Evolutionary conservation across 345 rosid species (phyloP).

Genomic region (Leavenworthia alabamica): DNA sequence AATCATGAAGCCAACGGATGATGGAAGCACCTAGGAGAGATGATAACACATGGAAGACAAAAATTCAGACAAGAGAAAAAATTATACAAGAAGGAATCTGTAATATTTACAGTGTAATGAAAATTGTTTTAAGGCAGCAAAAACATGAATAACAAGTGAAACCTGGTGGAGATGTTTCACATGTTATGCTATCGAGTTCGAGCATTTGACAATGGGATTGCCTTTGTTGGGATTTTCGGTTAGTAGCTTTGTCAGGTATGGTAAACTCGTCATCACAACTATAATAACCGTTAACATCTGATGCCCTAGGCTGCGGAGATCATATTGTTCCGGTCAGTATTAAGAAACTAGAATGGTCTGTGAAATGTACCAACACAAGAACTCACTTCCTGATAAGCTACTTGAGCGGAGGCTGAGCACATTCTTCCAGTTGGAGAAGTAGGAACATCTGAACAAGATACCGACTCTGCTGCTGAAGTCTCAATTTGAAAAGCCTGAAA

Average conservation of each 20-base stretch:
- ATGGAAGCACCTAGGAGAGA: conserved; percentile 39
- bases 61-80: neutral
- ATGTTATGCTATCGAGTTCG: conserved; percentile 19
- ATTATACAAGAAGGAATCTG: neutral
- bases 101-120: neutral
- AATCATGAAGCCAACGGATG: conserved; percentile 36
- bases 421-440: conserved; percentile 39
- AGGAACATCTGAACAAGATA: conserved; percentile 54
- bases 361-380: conserved; percentile 6
- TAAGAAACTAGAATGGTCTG: neutral
- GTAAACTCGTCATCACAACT: conserved; percentile 59
- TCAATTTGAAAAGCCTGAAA: conserved; percentile 53
- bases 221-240: conserved; percentile 26
- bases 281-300: conserved; percentile 56
- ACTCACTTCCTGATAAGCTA: conserved; percentile 65
- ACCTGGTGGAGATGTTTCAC: conserved; percentile 28
- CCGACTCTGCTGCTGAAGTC: conserved; percentile 49
- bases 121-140: neutral
- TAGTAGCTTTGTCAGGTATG: conserved; percentile 31
- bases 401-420: conserved; percentile 38
- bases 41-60: neutral
- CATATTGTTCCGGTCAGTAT: conserved; percentile 1
- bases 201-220: conserved; percentile 30
- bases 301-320: conserved; percentile 43
- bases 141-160: neutral